phyloP scores from a whole-genome alignment of 106 monocot species.

The Narthecium ossifragum region DNA sequence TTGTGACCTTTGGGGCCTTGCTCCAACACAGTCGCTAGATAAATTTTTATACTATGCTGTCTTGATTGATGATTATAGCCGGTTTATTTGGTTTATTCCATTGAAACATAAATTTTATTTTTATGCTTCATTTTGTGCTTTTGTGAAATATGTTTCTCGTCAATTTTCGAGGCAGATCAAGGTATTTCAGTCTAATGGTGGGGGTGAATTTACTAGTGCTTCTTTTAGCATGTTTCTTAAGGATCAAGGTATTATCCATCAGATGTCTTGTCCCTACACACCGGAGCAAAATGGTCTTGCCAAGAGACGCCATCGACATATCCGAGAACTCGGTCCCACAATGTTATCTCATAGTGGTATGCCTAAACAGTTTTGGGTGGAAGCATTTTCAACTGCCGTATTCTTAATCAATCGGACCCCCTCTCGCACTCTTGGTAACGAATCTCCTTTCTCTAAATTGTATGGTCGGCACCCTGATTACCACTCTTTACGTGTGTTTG shows the following conservation, averaged over 20 bases:
- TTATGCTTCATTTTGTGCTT: background rate
- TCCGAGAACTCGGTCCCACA: background rate
- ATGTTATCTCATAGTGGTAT: background rate
- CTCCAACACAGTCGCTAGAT: background rate
- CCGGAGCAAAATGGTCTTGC: too few relatives aligned
- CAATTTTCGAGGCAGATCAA: background rate
- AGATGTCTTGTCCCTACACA: too few relatives aligned
- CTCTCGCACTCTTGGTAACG: background rate
- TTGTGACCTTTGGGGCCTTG: background rate
- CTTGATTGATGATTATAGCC: background rate
- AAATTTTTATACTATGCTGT: background rate
- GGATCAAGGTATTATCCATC: too few relatives aligned
- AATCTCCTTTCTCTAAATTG: background rate
- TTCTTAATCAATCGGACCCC: conserved; percentile 2
- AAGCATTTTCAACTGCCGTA: background rate
- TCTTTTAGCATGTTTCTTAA: too few relatives aligned
- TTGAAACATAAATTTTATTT: background rate
- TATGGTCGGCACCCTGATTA: background rate
- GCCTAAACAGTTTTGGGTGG: background rate
- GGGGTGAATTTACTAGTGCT: background rate
- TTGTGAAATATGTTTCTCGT: background rate
- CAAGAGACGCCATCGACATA: background rate
- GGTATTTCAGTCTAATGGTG: background rate
- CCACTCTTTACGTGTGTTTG: background rate
- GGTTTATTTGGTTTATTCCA: background rate